These are phyloP conservation scores for Mycena capillaripes DNA, from an alignment of 768 basidiomycete genomes.

Conservation along the genomic window DNA sequence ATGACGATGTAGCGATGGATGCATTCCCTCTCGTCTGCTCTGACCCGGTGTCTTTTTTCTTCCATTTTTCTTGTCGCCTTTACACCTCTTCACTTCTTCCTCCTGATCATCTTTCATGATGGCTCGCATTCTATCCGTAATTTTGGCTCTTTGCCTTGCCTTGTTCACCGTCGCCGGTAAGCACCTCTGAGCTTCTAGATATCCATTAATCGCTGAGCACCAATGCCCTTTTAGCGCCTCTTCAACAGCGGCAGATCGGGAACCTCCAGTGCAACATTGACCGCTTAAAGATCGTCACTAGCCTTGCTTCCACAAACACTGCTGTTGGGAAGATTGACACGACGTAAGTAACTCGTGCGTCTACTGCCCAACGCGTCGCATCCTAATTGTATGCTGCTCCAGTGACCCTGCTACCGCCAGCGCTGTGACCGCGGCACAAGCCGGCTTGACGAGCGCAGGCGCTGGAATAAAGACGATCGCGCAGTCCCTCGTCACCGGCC, in stretches of 20 bases:
- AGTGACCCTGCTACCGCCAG: conserved; percentile 35
- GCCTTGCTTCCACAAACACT: conserved; percentile 41
- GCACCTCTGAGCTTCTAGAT: neutral
- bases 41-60: conserved; percentile 36
- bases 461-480: conserved; percentile 39
- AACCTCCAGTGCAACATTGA: conserved; percentile 40
- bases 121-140: conserved; percentile 38
- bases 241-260: conserved; percentile 11
- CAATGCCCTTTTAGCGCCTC: neutral
- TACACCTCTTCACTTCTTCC: neutral
- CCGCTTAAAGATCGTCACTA: conserved; percentile 41
- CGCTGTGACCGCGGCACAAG: conserved; percentile 30
- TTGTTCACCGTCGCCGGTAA: conserved; percentile 18
- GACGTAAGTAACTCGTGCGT: no score
- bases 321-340: no score
- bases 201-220: neutral
- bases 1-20: neutral
- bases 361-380: neutral
- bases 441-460: conserved; percentile 35
- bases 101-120: conserved; percentile 18
- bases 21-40: conserved; percentile 31
- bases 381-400: neutral
- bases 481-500: conserved; percentile 36
- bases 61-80: no score
- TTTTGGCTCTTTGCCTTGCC: conserved; percentile 30